Percentiles rank a stretch among this genome's conserved stretches.
These are phyloP conservation scores for Calophaca sinica DNA, from an alignment of 306 rosid species.

Conservation along the genomic window DNA sequence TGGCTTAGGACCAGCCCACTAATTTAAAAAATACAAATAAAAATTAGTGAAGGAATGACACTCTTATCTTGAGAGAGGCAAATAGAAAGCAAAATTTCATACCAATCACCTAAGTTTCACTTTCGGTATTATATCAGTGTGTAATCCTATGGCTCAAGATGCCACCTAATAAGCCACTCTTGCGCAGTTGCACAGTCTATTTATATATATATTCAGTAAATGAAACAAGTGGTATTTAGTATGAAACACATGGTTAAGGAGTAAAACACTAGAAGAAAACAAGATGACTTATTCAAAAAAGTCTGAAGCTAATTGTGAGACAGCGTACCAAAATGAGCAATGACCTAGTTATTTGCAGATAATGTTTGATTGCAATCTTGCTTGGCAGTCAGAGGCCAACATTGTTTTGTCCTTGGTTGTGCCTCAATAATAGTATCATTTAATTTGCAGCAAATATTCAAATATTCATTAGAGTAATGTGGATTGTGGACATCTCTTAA, in stretches of 20 bases:
- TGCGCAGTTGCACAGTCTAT: neutral
- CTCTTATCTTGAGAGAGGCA: neutral
- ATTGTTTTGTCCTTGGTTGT: neutral
- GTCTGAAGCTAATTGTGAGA: neutral
- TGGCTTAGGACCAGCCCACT: too few species aligned
- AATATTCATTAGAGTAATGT: neutral
- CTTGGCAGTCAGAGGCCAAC: neutral
- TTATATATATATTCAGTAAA: neutral
- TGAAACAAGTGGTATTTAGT: neutral
- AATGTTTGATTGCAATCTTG: neutral
- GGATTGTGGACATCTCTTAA: neutral
- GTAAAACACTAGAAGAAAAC: neutral
- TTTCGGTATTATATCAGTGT: neutral
- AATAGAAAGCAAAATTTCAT: neutral
- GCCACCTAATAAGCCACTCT: neutral
- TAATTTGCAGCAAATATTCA: constrained; percentile 7
- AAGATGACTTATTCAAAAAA: neutral
- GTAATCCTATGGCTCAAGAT: neutral
- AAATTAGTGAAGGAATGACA: neutral
- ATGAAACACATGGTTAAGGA: neutral
- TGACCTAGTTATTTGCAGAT: neutral
- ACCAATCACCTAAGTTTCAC: neutral
- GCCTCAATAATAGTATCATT: neutral
- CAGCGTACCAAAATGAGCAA: neutral
- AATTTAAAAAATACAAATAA: too few species aligned